phyloP scores from a whole-genome alignment of 2,329 filamentous ascomycete species.

The Pseudocercospora vitis region DNA sequence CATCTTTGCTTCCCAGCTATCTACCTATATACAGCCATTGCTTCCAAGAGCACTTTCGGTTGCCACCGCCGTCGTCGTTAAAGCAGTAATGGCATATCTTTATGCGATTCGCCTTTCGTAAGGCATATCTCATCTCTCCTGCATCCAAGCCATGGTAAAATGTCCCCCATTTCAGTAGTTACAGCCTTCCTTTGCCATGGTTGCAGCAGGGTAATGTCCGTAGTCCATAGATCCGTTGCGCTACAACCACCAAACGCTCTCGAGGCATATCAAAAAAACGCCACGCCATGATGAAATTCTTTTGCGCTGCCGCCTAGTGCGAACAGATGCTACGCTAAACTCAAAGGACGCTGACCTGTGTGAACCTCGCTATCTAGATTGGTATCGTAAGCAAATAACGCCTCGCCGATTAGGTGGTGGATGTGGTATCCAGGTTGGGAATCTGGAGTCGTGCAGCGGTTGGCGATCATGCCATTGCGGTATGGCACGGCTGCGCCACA shows the following conservation, averaged over 20 bases:
- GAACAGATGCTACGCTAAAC: constrained; percentile 40
- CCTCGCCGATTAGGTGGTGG: constrained; percentile 11
- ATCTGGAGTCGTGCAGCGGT: neutral
- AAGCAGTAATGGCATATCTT: constrained; percentile 12
- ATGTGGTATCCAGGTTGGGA: neutral
- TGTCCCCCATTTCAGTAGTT: constrained; percentile 3
- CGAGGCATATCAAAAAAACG: constrained; percentile 17
- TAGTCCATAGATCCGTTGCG: neutral
- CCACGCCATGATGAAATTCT: constrained; percentile 24
- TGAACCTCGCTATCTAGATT: constrained; percentile 31
- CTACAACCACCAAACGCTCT: constrained; percentile 2
- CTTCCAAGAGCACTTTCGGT: constrained; percentile 15
- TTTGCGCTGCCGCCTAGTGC: constrained; percentile 39
- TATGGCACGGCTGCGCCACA: constrained; percentile 17
- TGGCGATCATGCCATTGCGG: neutral
- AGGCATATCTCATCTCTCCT: constrained; percentile 9
- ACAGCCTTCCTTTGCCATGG: neutral
- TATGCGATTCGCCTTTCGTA: neutral
- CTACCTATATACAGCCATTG: constrained; percentile 15
- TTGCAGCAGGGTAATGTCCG: neutral
- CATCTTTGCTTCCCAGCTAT: constrained; percentile 6
- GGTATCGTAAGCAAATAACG: constrained; percentile 27
- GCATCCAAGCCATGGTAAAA: constrained; percentile 2
- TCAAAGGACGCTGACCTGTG: constrained; percentile 32
- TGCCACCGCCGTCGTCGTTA: neutral